A percentile compares a stretch with the other conserved stretches of the same genome.
phyloP scores from a whole-genome alignment of 352 stramenopile genomes.

The Phytopythium helicoides region DNA sequence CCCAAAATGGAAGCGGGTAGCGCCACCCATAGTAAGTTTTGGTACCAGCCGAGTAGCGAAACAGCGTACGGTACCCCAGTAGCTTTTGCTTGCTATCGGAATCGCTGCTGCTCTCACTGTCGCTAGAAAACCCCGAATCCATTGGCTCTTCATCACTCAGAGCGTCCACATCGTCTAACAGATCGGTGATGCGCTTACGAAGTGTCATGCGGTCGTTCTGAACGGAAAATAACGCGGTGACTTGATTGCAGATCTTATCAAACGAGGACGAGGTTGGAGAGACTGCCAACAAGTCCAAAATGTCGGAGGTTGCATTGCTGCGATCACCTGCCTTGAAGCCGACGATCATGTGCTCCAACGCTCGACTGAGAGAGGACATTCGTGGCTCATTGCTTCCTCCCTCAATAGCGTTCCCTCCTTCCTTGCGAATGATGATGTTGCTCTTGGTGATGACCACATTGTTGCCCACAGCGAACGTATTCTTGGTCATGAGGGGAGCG shows the following conservation, averaged over 20 bases:
- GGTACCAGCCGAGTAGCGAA: neutral
- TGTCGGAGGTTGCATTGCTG: neutral
- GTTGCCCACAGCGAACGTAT: constrained; percentile 4
- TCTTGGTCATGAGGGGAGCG: constrained; percentile 4
- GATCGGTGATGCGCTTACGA: neutral
- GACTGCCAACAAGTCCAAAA: constrained; percentile 1
- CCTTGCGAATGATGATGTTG: constrained; percentile 10
- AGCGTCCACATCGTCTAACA: neutral
- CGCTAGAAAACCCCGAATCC: too few relatives aligned
- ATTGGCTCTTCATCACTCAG: neutral
- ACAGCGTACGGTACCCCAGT: constrained; percentile 8
- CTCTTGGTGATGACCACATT: constrained; percentile 9
- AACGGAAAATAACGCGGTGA: neutral
- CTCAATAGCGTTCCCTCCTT: too few relatives aligned
- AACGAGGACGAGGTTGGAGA: neutral
- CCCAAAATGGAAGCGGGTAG: constrained; percentile 6
- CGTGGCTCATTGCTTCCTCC: neutral
- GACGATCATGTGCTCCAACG: neutral
- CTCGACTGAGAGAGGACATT: neutral
- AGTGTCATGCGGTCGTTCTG: neutral
- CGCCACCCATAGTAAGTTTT: constrained; percentile 3
- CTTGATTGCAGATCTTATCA: neutral
- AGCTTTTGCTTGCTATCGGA: neutral
- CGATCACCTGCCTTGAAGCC: neutral
- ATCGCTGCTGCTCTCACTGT: too few relatives aligned